These are phyloP conservation scores for Dendrobium huoshanense DNA, from an alignment of 106 monocot species.

Conservation along the genomic window DNA sequence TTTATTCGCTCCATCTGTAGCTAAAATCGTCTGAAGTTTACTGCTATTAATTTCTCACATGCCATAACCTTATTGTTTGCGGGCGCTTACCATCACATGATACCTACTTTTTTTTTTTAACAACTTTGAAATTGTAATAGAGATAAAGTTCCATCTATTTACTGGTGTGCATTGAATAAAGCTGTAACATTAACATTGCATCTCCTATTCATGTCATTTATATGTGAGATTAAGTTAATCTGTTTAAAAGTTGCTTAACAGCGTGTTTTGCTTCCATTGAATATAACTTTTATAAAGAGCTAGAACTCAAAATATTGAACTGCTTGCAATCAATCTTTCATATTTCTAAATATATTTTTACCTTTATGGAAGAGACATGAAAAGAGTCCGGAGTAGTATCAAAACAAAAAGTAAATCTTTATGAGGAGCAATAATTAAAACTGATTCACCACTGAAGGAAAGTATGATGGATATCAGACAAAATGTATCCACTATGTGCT, in stretches of 20 bases:
- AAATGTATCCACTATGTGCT: neutral
- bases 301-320: neutral
- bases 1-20: neutral
- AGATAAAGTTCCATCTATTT: neutral
- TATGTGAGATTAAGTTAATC: neutral
- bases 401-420: neutral
- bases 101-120: neutral
- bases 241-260: neutral
- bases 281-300: neutral
- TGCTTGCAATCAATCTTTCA: neutral
- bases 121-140: neutral
- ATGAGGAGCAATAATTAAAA: neutral
- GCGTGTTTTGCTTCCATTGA: neutral
- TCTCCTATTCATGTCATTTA: neutral
- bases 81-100: neutral
- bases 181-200: neutral
- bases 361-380: neutral
- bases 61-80: neutral
- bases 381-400: neutral
- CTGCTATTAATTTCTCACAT: neutral
- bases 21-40: neutral
- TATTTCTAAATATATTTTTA: neutral
- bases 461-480: neutral
- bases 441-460: neutral
- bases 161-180: neutral